A percentile compares a stretch with the other conserved stretches of the same genome.
These are phyloP conservation scores for Diversispora eburnea DNA, from an alignment of 192 early-diverging fungal species.

Conservation along the genomic window DNA sequence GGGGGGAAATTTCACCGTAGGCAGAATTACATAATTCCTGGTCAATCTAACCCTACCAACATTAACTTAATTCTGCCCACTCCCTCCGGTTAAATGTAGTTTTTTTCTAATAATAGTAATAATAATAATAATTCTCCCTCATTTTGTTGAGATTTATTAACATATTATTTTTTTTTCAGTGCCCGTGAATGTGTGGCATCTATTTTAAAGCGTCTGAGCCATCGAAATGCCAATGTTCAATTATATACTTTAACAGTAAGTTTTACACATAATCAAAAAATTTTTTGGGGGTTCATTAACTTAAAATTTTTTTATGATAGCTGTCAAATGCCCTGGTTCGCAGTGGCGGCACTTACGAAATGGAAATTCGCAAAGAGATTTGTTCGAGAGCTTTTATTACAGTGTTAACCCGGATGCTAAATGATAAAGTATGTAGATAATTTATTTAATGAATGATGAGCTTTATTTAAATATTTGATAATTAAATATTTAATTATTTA, in stretches of 20 bases:
- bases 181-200: conserved; percentile 66
- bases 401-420: conserved; percentile 68
- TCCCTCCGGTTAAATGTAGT: too few species aligned
- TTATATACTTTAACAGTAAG: conserved; percentile 63
- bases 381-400: conserved; percentile 83
- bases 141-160: background rate
- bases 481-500: background rate
- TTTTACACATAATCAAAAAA: background rate
- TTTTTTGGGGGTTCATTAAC: conserved; percentile 36
- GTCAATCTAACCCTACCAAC: background rate
- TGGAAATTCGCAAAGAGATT: conserved; percentile 68
- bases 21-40: too few species aligned
- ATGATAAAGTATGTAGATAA: conserved; percentile 52
- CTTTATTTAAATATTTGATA: background rate
- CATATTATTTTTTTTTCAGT: conserved; percentile 34
- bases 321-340: conserved; percentile 87
- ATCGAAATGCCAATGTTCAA: conserved; percentile 83
- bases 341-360: conserved; percentile 59
- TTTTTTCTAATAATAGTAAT: too few species aligned
- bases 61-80: too few species aligned
- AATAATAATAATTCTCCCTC: background rate
- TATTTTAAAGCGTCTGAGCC: conserved; percentile 65
- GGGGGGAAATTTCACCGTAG: too few species aligned
- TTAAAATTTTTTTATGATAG: conserved; percentile 38
- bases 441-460: background rate